Base-by-base conservation (phyloP, 768 basidiomycete genomes). In the Collybia nuda region DNA sequence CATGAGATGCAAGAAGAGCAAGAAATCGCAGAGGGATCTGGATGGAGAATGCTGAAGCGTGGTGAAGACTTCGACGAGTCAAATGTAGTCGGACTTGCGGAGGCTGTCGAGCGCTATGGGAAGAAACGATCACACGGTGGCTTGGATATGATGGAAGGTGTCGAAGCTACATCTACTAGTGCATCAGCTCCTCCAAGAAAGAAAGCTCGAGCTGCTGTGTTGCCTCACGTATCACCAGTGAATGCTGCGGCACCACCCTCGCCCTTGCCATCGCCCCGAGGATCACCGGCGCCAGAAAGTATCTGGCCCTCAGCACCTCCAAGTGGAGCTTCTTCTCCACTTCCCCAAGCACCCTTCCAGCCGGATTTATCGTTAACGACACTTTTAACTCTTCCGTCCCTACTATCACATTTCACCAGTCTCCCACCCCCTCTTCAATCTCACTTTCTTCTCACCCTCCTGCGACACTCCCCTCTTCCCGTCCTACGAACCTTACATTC, bases 401-500 rank as follows among this genome's bases (percentile, higher is more conserved):
- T 99, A 32, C 79, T 97, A 12, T 68, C 79, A 6, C 89, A 94
- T 56, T 98, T 94, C 70, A 83, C 84, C 23, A 76, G 68, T 47
- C 77, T 98, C 21, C 93, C 95, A 0, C 76, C 87, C 8, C 77
- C 83, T 6, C 73, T 98, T 11, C 96, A 98, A 71, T 93, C 93
- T 4, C 94, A 98, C 67, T 84, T 97, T 61, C 82, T 98, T 48
- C 84, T 98, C 59, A 93, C 93, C 21, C 83, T 98, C 51, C 75
- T 99, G 26, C 88, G 93, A 52, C 92, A 95, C 60, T 93, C 94
- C 4, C 86, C 94, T 2, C 81, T 96, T 17, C 86, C 93, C 3
- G 96, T 98, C 32, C 78, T 99, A 22, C 88, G 96, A 45, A 90
- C 89, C 1, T 70, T 98, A 14, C 88, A 95, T 62, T 85, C 88